These are phyloP conservation scores for Theileria parva DNA, from an alignment of 169 alveolate species.

Conservation along the genomic window DNA sequence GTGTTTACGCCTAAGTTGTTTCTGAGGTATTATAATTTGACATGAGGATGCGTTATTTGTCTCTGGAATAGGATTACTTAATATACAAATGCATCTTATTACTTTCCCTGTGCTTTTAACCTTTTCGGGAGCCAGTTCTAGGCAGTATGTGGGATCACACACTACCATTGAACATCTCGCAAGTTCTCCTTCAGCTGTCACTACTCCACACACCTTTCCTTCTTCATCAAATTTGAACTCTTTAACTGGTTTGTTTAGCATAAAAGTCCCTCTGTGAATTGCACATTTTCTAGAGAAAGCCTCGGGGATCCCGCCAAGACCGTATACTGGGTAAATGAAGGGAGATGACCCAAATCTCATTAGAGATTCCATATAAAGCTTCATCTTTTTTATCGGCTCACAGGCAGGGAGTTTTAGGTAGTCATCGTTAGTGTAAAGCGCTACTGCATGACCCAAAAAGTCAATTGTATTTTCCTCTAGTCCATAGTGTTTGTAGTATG, in stretches of 20 bases:
- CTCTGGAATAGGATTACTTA: conserved; percentile 93
- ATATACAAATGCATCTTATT: conserved; percentile 91
- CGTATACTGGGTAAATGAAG: conserved; percentile 97
- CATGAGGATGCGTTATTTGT: conserved; percentile 92
- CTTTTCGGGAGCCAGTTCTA: conserved; percentile 68
- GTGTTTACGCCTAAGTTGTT: conserved; percentile 88
- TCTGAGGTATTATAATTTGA: conserved; percentile 94
- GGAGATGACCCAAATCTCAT: conserved; percentile 97
- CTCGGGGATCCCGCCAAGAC: conserved; percentile 98
- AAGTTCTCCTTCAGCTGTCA: conserved; percentile 86
- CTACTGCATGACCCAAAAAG: conserved; percentile 98
- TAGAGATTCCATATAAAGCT: conserved; percentile 91
- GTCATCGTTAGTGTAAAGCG: conserved; percentile 92
- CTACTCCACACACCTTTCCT: conserved; percentile 91
- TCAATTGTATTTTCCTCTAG: conserved; percentile 95
- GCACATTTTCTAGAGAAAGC: conserved; percentile 95
- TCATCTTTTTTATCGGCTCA: conserved; percentile 88
- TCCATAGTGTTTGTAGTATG: conserved; percentile 86
- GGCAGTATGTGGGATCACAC: conserved; percentile 93
- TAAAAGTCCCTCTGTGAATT: conserved; percentile 95
- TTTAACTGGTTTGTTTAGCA: conserved; percentile 91
- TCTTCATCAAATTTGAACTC: conserved; percentile 87
- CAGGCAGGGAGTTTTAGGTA: conserved; percentile 87
- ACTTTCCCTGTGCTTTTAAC: conserved; percentile 75
- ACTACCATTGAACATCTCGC: conserved; percentile 92